These are phyloP conservation scores for Monilinia vaccinii-corymbosi DNA, from an alignment of 2,329 filamentous ascomycete species.

Conservation along the genomic window DNA sequence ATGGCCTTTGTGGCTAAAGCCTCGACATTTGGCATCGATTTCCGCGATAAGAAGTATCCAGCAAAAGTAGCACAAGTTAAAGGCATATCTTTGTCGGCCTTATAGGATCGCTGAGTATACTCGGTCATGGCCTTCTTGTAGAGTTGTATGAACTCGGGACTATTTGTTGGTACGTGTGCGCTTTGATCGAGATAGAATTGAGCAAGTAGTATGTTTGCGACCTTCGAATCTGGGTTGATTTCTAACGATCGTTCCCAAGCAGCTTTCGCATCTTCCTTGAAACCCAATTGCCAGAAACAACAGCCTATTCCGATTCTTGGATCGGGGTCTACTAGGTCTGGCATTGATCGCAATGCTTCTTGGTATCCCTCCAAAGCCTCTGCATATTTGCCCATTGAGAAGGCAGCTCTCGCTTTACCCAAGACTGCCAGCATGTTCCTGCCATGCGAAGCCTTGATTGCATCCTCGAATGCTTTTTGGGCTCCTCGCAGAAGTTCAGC, in stretches of 20 bases:
- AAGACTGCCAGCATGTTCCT: constrained; percentile 89
- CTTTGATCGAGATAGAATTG: constrained; percentile 85
- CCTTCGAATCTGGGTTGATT: constrained; percentile 73
- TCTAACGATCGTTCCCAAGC: constrained; percentile 87
- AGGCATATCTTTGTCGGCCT: constrained; percentile 82
- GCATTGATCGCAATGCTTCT: constrained; percentile 75
- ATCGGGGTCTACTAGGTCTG: constrained; percentile 82
- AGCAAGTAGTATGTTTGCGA: constrained; percentile 82
- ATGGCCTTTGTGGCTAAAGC: constrained; percentile 86
- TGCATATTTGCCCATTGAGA: constrained; percentile 75
- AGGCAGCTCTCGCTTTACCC: constrained; percentile 80
- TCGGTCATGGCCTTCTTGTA: constrained; percentile 94
- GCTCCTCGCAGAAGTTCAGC: constrained; percentile 76
- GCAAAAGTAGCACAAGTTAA: constrained; percentile 87
- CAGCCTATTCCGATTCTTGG: constrained; percentile 93
- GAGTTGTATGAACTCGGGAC: constrained; percentile 71
- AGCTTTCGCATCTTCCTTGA: constrained; percentile 81
- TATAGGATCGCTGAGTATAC: constrained; percentile 89
- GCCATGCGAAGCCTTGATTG: constrained; percentile 71
- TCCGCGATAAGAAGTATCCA: constrained; percentile 78
- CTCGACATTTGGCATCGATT: constrained; percentile 73
- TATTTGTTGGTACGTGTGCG: constrained; percentile 71
- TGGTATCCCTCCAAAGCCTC: constrained; percentile 83
- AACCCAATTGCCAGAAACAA: constrained; percentile 93
- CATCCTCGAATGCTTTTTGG: constrained; percentile 90